phyloP scores from a whole-genome alignment of 192 early-diverging fungal genomes.

The Nowakowskiella sp. region DNA sequence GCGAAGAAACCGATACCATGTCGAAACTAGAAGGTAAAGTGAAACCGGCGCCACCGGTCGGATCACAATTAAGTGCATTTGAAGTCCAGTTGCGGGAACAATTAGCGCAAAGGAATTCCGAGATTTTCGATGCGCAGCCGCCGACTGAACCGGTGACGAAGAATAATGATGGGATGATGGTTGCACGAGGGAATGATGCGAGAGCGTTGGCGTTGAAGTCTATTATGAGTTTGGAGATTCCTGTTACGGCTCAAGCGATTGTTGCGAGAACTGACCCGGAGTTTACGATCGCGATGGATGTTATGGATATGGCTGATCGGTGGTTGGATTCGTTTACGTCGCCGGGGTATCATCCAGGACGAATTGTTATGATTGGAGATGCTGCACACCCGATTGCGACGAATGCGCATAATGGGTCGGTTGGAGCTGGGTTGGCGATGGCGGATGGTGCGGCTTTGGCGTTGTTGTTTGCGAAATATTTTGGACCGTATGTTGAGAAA shows the following conservation, averaged over 20 bases:
- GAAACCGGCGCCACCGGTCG: neutral
- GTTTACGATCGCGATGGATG: conserved; percentile 20
- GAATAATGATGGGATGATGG: no score
- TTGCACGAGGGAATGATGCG: no score
- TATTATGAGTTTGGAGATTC: conserved; percentile 4
- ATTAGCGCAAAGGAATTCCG: conserved; percentile 10
- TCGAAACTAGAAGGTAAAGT: neutral
- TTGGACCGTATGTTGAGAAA: neutral
- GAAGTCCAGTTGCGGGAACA: conserved; percentile 18
- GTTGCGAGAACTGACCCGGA: conserved; percentile 36
- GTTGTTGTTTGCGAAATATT: conserved; percentile 29
- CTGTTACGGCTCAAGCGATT: conserved; percentile 24
- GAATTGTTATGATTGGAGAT: conserved; percentile 43
- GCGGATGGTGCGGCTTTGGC: conserved; percentile 37
- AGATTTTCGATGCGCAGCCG: no score
- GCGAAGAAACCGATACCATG: neutral
- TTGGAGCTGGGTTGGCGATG: conserved; percentile 36
- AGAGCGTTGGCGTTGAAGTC: conserved; percentile 21
- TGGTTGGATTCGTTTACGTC: conserved; percentile 29
- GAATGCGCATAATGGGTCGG: conserved; percentile 30
- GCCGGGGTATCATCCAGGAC: conserved; percentile 42
- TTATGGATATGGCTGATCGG: conserved; percentile 32
- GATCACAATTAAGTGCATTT: conserved; percentile 13
- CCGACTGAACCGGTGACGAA: no score
- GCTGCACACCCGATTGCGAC: conserved; percentile 43